Percentiles rank a stretch among this genome's conserved stretches.
phyloP scores from a whole-genome alignment of 1,284 basidiomycete species.

The Xanthoconium separans region DNA sequence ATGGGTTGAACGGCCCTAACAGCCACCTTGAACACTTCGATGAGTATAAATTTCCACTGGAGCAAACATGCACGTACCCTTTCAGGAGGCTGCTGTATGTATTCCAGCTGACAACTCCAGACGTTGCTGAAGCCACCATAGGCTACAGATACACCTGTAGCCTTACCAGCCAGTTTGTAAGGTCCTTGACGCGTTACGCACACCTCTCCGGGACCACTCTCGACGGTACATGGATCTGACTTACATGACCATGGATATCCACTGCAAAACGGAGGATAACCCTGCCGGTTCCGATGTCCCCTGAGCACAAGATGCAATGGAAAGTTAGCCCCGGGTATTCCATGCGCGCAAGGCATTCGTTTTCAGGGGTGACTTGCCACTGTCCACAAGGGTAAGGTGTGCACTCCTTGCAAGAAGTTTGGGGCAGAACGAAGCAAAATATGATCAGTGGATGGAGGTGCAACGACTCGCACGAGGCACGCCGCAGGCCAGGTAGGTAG shows the following conservation, averaged over 20 bases:
- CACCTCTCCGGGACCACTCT: not conserved
- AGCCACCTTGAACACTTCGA: too few species aligned
- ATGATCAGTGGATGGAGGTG: conserved; percentile 3
- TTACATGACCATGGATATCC: not conserved
- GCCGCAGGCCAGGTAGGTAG: conserved; percentile 42
- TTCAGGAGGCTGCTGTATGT: not conserved
- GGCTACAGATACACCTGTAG: conserved; percentile 14
- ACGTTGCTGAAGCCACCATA: conserved; percentile 29
- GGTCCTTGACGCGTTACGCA: not conserved
- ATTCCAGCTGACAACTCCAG: conserved; percentile 20
- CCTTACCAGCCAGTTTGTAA: conserved; percentile 16
- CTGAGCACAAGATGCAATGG: too few species aligned
- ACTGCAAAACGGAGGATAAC: too few species aligned
- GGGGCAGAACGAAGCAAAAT: too few species aligned
- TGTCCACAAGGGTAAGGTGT: too few species aligned
- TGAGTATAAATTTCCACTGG: too few species aligned
- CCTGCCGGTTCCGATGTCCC: too few species aligned
- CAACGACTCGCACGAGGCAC: too few species aligned
- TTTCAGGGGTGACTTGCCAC: too few species aligned
- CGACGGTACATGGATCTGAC: not conserved
- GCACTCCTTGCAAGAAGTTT: too few species aligned
- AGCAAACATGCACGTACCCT: conserved; percentile 19
- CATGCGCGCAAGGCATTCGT: too few species aligned
- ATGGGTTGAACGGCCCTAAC: conserved; percentile 43
- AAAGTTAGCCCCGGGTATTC: too few species aligned